Conservation (phyloP, 1,139 yeast genomes). For the Sugiyamaella grinbergsii region DNA sequence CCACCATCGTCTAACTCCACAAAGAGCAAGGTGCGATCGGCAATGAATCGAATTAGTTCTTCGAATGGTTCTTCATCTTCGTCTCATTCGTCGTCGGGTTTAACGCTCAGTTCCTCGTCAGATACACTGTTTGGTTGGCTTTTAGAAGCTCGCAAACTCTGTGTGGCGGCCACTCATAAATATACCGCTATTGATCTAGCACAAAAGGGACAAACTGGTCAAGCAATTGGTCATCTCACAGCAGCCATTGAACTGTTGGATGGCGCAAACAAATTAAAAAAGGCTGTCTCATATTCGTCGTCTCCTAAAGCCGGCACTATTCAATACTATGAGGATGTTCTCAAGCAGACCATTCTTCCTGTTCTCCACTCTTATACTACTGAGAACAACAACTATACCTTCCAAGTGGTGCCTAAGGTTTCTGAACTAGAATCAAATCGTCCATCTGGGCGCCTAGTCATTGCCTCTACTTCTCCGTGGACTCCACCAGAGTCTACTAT, state of each 20-base stretch:
- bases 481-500: conserved; percentile 29
- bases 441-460: conserved; percentile 44
- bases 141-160: conserved; percentile 33
- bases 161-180: conserved; percentile 38
- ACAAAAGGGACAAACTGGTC: conserved; percentile 37
- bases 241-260: conserved; percentile 28
- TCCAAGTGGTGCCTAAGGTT: conserved; percentile 40
- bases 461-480: conserved; percentile 36
- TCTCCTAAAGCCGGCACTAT: conserved; percentile 10
- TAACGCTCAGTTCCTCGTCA: conserved; percentile 10
- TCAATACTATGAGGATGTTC: not conserved
- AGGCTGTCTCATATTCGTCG: not conserved
- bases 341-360: conserved; percentile 9
- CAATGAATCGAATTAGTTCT: conserved; percentile 2
- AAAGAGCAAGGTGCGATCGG: conserved; percentile 9
- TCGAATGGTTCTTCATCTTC: not conserved
- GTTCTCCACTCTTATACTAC: conserved; percentile 32
- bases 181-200: conserved; percentile 40
- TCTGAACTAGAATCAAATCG: conserved; percentile 36
- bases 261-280: conserved; percentile 3
- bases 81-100: not conserved
- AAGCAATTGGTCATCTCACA: conserved; percentile 37
- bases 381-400: conserved; percentile 40
- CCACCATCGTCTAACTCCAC: conserved; percentile 2
- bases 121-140: conserved; percentile 37